Conservation (phyloP, 2,329 filamentous ascomycete species). For the Ploettnerulaceae sp. region DNA sequence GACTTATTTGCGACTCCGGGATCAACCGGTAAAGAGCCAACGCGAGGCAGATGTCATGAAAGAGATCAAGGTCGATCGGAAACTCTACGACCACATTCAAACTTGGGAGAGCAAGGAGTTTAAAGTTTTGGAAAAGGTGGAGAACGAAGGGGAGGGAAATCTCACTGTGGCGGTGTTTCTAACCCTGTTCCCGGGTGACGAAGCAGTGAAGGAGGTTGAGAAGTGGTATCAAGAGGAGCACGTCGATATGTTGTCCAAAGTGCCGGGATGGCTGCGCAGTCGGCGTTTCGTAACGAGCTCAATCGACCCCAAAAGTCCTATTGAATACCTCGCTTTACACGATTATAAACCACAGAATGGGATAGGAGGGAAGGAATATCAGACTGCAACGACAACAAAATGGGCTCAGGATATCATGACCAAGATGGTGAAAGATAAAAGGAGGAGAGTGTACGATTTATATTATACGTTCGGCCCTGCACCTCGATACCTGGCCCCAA, state of each 20-base stretch:
- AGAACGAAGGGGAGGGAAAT: constrained; percentile 53
- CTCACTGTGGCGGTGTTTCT: constrained; percentile 60
- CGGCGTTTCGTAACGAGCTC: constrained; percentile 64
- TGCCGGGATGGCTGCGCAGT: constrained; percentile 75
- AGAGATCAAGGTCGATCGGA: constrained; percentile 63
- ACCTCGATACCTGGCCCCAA: constrained; percentile 56
- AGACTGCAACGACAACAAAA: constrained; percentile 57
- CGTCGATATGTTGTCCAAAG: constrained; percentile 62
- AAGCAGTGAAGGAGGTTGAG: constrained; percentile 51
- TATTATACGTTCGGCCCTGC: constrained; percentile 78
- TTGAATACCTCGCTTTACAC: constrained; percentile 62
- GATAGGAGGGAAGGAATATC: constrained; percentile 58
- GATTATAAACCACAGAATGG: constrained; percentile 67
- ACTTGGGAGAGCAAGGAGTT: constrained; percentile 53
- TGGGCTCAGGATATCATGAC: constrained; percentile 56
- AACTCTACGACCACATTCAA: constrained; percentile 63
- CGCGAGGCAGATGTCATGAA: constrained; percentile 57
- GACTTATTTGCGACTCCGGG: constrained; percentile 63
- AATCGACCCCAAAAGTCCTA: constrained; percentile 52
- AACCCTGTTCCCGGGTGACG: constrained; percentile 47
- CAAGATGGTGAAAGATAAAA: constrained; percentile 53
- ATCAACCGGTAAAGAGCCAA: constrained; percentile 50
- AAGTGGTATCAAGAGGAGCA: constrained; percentile 76
- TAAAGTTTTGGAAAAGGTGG: constrained; percentile 53
- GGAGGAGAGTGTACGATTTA: constrained; percentile 60